A percentile compares a stretch with the other conserved stretches of the same genome.
These are phyloP conservation scores for Boechera retrofracta DNA, from an alignment of 345 rosid species.

Conservation along the genomic window DNA sequence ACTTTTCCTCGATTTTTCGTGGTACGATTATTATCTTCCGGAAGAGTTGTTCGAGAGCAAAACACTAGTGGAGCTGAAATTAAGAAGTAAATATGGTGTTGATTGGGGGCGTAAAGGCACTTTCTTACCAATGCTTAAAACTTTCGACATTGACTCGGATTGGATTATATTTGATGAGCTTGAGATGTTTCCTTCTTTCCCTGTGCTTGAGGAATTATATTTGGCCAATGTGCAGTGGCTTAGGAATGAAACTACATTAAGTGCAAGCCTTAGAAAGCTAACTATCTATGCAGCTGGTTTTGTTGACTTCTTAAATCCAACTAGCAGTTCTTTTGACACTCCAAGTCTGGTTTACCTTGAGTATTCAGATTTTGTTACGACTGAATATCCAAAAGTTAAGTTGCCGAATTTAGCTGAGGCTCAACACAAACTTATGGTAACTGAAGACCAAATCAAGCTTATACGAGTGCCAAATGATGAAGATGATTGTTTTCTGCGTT, in stretches of 20 bases:
- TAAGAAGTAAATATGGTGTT: neutral
- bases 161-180: neutral
- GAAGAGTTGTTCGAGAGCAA: too few relatives aligned
- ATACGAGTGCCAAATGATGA: neutral
- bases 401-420: slow-evolving; percentile 21
- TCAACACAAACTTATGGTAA: neutral
- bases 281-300: neutral
- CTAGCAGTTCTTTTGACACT: slow-evolving; percentile 1
- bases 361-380: neutral
- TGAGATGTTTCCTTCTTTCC: neutral
- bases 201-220: neutral
- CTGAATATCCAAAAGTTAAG: slow-evolving; percentile 10
- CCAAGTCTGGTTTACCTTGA: neutral
- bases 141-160: neutral
- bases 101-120: neutral
- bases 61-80: neutral
- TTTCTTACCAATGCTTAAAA: neutral
- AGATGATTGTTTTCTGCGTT: neutral
- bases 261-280: slow-evolving; percentile 1
- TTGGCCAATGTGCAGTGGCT: neutral
- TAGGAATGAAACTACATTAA: neutral
- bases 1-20: too few relatives aligned
- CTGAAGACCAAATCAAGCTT: neutral
- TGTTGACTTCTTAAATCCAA: neutral
- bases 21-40: too few relatives aligned